These are phyloP conservation scores for Cytidiella melzeri DNA, from an alignment of 768 basidiomycete genomes.

Conservation along the genomic window DNA sequence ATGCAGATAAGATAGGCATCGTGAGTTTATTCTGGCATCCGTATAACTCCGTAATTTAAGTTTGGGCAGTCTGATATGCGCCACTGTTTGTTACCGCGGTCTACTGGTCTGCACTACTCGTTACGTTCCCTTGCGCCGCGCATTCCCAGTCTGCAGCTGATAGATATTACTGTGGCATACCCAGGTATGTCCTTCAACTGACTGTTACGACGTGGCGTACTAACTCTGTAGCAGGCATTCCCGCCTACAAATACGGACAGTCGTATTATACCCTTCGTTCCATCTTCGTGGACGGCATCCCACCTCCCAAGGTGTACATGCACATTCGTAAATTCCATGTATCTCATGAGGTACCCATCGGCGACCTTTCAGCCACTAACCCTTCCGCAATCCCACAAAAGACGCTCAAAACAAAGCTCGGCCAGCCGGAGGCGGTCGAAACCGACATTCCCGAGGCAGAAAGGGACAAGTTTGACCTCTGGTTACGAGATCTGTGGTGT, in stretches of 20 bases:
- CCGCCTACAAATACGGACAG: conserved; percentile 77
- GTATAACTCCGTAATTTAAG: neutral
- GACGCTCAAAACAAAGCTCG: conserved; percentile 23
- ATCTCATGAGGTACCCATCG: conserved; percentile 59
- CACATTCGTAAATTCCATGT: conserved; percentile 81
- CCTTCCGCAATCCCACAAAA: conserved; percentile 27
- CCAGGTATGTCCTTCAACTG: conserved; percentile 48
- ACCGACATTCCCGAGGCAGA: conserved; percentile 28
- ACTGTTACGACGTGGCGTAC: neutral
- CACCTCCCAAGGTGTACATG: conserved; percentile 83
- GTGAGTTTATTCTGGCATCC: conserved; percentile 42
- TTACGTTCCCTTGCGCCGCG: conserved; percentile 75
- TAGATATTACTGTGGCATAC: conserved; percentile 92
- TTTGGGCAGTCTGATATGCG: conserved; percentile 62
- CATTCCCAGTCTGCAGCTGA: conserved; percentile 66
- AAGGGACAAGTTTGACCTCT: conserved; percentile 59
- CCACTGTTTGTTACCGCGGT: conserved; percentile 83
- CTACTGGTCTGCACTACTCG: conserved; percentile 84
- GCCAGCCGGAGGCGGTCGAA: conserved; percentile 13
- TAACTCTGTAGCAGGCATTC: conserved; percentile 50
- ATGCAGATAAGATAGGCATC: conserved; percentile 82
- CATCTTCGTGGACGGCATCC: conserved; percentile 72
- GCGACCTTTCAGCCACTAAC: conserved; percentile 41
- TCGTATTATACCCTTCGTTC: conserved; percentile 86
- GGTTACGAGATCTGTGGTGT: conserved; percentile 78